Base-by-base conservation (phyloP, 75 land plant genomes). In the Ceratopteris richardii region DNA sequence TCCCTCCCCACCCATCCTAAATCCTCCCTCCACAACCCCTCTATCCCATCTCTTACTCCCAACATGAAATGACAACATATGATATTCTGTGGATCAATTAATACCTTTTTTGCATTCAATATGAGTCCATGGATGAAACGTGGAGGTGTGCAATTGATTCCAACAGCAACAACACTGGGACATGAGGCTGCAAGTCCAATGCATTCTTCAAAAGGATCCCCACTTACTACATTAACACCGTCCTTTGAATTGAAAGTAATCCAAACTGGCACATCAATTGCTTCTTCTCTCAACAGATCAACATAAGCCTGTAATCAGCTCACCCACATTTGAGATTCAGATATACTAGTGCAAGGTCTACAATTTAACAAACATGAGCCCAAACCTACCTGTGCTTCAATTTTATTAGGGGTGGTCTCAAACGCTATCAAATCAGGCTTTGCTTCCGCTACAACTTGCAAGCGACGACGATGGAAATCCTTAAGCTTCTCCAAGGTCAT, bases 71-170 rank as follows among this genome's bases (percentile, higher is more conserved):
- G n/a, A n/a, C n/a, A n/a, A n/a, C n/a, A n/a, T n/a, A n/a, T n/a
- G n/a, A n/a, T n/a, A n/a, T n/a, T n/a, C n/a, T n/a, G n/a, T n/a
- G n/a, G n/a, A n/a, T n/a, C n/a, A n/a, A n/a, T 33, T 33, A 23
- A 17, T 81, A 93, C 98, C 87, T 88, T 76, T 48, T 70, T 65
- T 23, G 80, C 73, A 7, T 81, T 64, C 22, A 69, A 53, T 54
- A 94, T 81, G 36, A 90, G 58, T 10, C 70, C 85, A 58, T 74
- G 80, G 51, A 88, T 83, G 56, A 85, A 89, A 57, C 90, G 80
- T 23, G 98, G 95, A 59, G 95, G 87, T 0, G 95, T 93, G 62
- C 95, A 93, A 57, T 93, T 93, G 58, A 94, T 83, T 42, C 98
- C 98, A 31, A 94, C 83, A 44, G 91, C 91, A 55, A 81, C 76